Conservation (phyloP, 257 asterid genomes). For the Misopates orontium region DNA sequence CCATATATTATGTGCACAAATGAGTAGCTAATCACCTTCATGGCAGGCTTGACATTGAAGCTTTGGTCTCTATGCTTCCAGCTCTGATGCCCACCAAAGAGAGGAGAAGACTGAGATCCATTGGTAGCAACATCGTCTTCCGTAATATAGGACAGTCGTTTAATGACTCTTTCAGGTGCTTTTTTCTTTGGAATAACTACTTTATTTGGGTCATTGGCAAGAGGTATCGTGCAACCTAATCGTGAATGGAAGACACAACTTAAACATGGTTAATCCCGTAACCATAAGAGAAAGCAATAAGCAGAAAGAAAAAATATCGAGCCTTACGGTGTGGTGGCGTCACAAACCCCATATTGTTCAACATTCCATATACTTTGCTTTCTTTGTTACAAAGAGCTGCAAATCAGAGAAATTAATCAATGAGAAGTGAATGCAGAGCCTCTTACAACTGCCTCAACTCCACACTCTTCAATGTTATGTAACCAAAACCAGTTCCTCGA, state of each 20-base stretch:
- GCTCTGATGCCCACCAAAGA: conserved; percentile 84
- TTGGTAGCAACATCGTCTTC: conserved; percentile 51
- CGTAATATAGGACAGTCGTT: conserved; percentile 59
- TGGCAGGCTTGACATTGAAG: conserved; percentile 69
- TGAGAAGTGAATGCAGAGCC: neutral
- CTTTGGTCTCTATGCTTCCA: conserved; percentile 88
- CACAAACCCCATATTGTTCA: conserved; percentile 80
- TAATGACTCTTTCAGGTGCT: conserved; percentile 55
- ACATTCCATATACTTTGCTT: conserved; percentile 69
- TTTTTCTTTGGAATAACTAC: conserved; percentile 61
- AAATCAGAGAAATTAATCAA: conserved; percentile 18
- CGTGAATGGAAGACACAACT: conserved; percentile 3
- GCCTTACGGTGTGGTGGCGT: conserved; percentile 88
- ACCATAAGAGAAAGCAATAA: neutral
- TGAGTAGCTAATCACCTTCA: conserved; percentile 61
- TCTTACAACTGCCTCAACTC: neutral
- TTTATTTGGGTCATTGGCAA: conserved; percentile 58
- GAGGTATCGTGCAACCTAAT: conserved; percentile 82
- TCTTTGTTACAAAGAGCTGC: conserved; percentile 95
- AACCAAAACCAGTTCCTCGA: conserved; percentile 19
- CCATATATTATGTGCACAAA: conserved; percentile 17
- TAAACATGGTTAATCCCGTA: neutral
- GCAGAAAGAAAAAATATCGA: neutral
- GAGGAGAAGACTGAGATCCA: conserved; percentile 67
- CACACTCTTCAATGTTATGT: conserved; percentile 1